Evolutionary conservation across 805 yeast species (phyloP).

Genomic region (Nakazawaea anatomiae): DNA sequence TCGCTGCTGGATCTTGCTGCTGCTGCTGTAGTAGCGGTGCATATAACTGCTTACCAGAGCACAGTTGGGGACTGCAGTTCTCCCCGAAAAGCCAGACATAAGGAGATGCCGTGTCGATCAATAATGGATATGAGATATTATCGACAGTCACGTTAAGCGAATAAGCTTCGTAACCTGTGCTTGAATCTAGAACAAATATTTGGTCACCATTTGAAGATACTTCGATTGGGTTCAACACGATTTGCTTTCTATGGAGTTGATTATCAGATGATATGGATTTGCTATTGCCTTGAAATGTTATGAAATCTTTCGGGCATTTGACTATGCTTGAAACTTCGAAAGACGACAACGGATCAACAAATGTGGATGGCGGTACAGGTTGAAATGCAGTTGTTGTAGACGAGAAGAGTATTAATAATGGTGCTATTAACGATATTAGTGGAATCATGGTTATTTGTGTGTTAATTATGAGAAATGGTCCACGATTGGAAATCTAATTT

Average conservation of each 20-base stretch:
- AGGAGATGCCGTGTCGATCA: conserved; percentile 63
- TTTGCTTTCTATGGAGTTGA: background rate
- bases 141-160: conserved; percentile 33
- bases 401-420: background rate
- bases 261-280: background rate
- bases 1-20: conserved; percentile 12
- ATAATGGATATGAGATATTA: conserved; percentile 38
- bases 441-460: background rate
- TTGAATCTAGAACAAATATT: conserved; percentile 20
- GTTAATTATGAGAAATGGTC: too few relatives aligned
- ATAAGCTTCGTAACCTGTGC: conserved; percentile 26
- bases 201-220: conserved; percentile 15
- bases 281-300: background rate
- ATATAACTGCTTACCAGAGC: conserved; percentile 27
- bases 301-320: background rate
- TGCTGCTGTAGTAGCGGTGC: background rate
- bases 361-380: background rate
- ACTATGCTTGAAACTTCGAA: background rate
- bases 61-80: conserved; percentile 37
- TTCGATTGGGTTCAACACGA: background rate
- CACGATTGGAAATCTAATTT: too few relatives aligned
- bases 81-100: conserved; percentile 57
- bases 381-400: background rate
- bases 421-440: background rate
- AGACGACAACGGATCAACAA: background rate